Conservation (phyloP, 2,329 filamentous ascomycete genomes). For the Apiospora arundinis region DNA sequence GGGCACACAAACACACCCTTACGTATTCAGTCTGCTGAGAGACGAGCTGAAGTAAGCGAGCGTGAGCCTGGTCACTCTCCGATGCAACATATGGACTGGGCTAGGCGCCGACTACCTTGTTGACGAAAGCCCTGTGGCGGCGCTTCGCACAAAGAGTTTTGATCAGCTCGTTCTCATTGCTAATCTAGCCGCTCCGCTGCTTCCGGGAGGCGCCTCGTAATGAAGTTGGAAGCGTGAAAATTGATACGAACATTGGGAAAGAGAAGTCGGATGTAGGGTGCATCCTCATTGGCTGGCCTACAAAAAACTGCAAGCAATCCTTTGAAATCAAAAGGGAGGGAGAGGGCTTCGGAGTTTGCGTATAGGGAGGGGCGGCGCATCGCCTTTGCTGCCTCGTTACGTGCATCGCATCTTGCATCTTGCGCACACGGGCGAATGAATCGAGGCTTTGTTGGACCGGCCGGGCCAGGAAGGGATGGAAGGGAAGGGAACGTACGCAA, state of each 20-base stretch:
- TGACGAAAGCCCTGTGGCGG: not conserved
- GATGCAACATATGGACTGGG: constrained; percentile 8
- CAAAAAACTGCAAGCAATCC: not conserved
- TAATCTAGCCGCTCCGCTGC: constrained; percentile 8
- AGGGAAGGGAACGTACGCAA: not conserved
- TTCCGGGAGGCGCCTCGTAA: constrained; percentile 7
- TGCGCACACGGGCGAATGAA: not conserved
- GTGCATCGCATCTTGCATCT: not conserved
- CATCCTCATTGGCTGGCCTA: not conserved
- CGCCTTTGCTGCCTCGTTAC: constrained; percentile 8
- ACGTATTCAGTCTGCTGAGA: not conserved
- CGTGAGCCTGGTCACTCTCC: not conserved
- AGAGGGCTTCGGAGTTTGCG: not conserved
- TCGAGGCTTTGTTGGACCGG: constrained; percentile 13
- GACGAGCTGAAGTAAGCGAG: constrained; percentile 12
- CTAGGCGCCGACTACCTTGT: constrained; percentile 6
- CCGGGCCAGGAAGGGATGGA: not conserved
- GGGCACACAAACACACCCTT: not conserved
- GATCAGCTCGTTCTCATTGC: not conserved
- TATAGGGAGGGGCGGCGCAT: not conserved
- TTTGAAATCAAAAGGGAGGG: not conserved
- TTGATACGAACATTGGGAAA: not conserved
- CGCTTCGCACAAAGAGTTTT: not conserved
- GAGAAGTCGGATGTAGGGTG: not conserved
- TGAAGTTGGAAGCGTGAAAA: not conserved